Evolutionary conservation across 78 protist species (phyloP), one percentile per base, ranked within the genome.

Genomic region (Guillardia theta): DNA sequence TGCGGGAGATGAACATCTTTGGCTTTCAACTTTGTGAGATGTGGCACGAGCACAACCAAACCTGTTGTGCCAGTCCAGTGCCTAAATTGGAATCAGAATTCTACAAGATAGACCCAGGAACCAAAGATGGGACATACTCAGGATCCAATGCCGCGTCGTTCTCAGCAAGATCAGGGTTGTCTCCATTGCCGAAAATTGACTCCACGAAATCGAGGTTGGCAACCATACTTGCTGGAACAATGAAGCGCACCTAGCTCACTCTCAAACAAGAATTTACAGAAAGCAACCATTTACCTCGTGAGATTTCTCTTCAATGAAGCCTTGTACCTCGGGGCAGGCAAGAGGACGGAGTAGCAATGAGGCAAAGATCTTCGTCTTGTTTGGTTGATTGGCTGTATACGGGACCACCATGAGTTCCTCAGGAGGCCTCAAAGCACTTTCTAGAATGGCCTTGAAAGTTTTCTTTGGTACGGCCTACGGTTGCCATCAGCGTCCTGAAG

Each of bases 111-210:
- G 27, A 24, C 4, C 70, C 27, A 58, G 6, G 27, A 30, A 58
- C 39, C 39, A 58, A 58, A 30, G 6, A 58, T 3, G 70, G 6
- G 6, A 6, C 27, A 0, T 8, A 6, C 1, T 43, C 90, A 19
- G 90, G 90, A 8, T 78, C 90, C 21, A 78, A 50, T n/a, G 90
- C 90, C 5, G 90, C 90, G 48, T 78, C 90, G 48, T 78, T 78
- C 8, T 78, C 90, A 21, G 90, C 90, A 15, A 78, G 48, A 30
- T 78, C 90, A 22, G 90, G 90, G 48, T 78, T 78, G 45, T 78
- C 90, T 45, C 50, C 90, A 50, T 78, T 78, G 90, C 90, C 90
- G 33, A 78, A 78, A 30, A 78, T 78, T 4, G 90, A 78, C 48
- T 78, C 90, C 37, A 78, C 90, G 48, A 78, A 78, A 30, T 78